Evolutionary conservation across 2,329 filamentous ascomycete species (phyloP).

Genomic region (Hawksworthiomyces lignivorus): DNA sequence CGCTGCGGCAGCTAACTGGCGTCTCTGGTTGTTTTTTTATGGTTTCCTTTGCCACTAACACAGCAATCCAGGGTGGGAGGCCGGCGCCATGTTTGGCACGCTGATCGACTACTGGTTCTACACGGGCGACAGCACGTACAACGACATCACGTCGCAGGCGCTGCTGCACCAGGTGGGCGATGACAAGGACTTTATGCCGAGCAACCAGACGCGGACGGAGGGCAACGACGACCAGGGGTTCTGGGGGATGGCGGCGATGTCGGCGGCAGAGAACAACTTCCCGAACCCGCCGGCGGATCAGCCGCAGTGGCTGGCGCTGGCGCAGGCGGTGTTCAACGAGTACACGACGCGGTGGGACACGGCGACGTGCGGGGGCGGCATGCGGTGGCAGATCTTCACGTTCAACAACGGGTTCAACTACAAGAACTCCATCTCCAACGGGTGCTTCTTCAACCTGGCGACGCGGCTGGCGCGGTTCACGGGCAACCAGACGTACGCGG

Average conservation of each 20-base stretch:
- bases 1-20: too few species aligned
- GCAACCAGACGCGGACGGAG: slow-evolving; percentile 52
- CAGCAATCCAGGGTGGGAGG: slow-evolving; percentile 56
- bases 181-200: slow-evolving; percentile 57
- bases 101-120: slow-evolving; percentile 66
- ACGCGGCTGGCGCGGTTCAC: slow-evolving; percentile 72
- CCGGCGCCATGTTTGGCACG: slow-evolving; percentile 62
- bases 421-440: slow-evolving; percentile 63
- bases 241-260: slow-evolving; percentile 78
- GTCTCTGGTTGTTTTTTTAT: too few species aligned
- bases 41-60: slow-evolving; percentile 7
- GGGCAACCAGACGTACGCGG: slow-evolving; percentile 66
- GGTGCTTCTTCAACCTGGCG: slow-evolving; percentile 61
- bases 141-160: slow-evolving; percentile 49
- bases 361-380: slow-evolving; percentile 59
- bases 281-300: slow-evolving; percentile 55
- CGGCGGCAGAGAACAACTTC: slow-evolving; percentile 69
- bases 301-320: slow-evolving; percentile 71
- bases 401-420: slow-evolving; percentile 66
- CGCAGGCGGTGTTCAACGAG: slow-evolving; percentile 73
- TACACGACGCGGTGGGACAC: slow-evolving; percentile 65
- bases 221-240: slow-evolving; percentile 76
- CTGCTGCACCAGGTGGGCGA: slow-evolving; percentile 53
- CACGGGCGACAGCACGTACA: slow-evolving; percentile 60
- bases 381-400: slow-evolving; percentile 80